These are phyloP conservation scores for Sclerotiophoma versabilis DNA, from an alignment of 2,329 filamentous ascomycete genomes.

Conservation along the genomic window DNA sequence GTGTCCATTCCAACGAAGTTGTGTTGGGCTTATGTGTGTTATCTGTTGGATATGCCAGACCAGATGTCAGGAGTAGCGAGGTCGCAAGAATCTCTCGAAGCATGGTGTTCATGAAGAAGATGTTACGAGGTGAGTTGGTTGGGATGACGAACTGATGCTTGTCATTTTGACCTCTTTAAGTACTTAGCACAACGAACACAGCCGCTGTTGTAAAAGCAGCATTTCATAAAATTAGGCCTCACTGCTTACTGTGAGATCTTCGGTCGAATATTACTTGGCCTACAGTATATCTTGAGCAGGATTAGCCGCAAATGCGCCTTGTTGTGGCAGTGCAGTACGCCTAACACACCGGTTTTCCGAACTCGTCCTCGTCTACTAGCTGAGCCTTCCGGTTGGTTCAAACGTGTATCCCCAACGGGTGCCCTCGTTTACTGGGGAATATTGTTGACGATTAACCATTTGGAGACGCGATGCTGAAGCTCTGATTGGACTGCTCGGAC, in stretches of 20 bases:
- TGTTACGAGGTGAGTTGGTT: neutral
- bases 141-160: neutral
- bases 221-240: neutral
- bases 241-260: conserved; percentile 6
- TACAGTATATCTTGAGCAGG: neutral
- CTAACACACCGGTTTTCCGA: neutral
- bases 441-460: neutral
- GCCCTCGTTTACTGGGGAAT: neutral
- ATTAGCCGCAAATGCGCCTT: conserved; percentile 1
- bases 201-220: neutral
- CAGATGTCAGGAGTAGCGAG: conserved; percentile 7
- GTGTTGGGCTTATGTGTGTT: neutral
- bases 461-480: neutral
- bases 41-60: conserved; percentile 10
- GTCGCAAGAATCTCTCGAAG: conserved; percentile 1
- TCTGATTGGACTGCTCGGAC: conserved; percentile 1
- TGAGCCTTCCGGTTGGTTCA: neutral
- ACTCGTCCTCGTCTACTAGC: neutral
- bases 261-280: conserved; percentile 5
- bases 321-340: conserved; percentile 13
- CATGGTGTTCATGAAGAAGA: conserved; percentile 1
- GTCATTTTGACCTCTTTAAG: neutral
- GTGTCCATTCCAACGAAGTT: conserved; percentile 12
- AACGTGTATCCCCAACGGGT: neutral
- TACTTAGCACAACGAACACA: conserved; percentile 1